Evolutionary conservation across 805 yeast genomes (phyloP).

Genomic region (Yamadazyma phyllophila): DNA sequence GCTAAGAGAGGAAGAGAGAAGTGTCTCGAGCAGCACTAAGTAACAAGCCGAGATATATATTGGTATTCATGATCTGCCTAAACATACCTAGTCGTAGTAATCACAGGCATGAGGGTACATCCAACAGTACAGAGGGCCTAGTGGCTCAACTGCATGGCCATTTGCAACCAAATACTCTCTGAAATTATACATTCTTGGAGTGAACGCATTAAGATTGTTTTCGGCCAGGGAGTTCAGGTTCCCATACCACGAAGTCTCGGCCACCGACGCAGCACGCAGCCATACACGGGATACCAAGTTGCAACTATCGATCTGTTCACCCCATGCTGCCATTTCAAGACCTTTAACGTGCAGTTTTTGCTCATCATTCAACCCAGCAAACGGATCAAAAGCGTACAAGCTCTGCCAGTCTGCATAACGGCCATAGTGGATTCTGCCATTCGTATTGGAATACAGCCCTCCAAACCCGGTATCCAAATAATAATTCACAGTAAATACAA

Average conservation of each 20-base stretch:
- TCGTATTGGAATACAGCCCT: conserved; percentile 39
- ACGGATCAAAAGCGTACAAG: conserved; percentile 34
- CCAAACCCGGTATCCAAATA: conserved; percentile 44
- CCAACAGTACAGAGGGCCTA: conserved; percentile 35
- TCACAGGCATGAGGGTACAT: conserved; percentile 8
- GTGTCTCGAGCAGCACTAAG: no score
- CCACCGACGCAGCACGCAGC: conserved; percentile 43
- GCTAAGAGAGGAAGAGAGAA: not conserved
- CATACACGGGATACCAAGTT: conserved; percentile 33
- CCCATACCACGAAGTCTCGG: conserved; percentile 42
- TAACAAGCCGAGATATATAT: no score
- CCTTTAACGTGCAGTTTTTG: conserved; percentile 34
- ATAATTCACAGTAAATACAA: conserved; percentile 32
- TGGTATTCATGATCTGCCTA: no score
- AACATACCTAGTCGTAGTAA: not conserved
- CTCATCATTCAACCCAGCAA: conserved; percentile 25
- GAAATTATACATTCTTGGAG: conserved; percentile 33
- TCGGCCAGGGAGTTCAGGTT: conserved; percentile 15
- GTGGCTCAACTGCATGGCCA: conserved; percentile 31
- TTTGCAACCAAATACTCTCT: conserved; percentile 37
- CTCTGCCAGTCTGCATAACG: conserved; percentile 41
- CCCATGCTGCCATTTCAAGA: conserved; percentile 39
- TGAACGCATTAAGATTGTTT: conserved; percentile 16
- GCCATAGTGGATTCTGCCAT: not conserved
- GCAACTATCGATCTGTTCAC: conserved; percentile 35